Conservation (phyloP, 257 asterid species). For the Nicotiana knightiana region DNA sequence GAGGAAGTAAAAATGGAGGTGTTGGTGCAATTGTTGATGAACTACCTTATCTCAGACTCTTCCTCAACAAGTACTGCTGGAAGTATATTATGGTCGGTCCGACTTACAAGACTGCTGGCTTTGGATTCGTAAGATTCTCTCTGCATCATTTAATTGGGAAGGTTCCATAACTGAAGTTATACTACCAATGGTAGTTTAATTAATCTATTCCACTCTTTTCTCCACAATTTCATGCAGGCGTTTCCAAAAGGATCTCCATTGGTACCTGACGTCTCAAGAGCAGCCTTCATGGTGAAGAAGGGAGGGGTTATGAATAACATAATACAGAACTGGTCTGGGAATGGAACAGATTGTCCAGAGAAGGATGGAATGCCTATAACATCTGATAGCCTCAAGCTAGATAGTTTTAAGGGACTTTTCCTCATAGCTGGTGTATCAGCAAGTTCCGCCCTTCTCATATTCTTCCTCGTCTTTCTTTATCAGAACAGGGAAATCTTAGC, state of each 20-base stretch:
- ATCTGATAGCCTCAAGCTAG: conserved; percentile 21
- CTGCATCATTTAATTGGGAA: neutral
- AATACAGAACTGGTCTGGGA: conserved; percentile 19
- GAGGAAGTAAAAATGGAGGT: conserved; percentile 45
- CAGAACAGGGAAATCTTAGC: conserved; percentile 25
- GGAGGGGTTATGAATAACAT: conserved; percentile 25
- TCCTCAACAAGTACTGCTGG: conserved; percentile 33
- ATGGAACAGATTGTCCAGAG: conserved; percentile 11
- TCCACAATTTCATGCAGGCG: conserved; percentile 22
- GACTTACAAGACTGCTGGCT: conserved; percentile 34
- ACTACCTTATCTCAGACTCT: conserved; percentile 37
- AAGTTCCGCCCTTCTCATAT: conserved; percentile 30
- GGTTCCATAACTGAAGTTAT: neutral
- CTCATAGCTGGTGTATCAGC: conserved; percentile 33
- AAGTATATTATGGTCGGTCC: conserved; percentile 40
- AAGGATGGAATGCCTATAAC: neutral
- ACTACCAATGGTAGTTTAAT: no score
- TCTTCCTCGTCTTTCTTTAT: conserved; percentile 26
- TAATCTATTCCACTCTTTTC: neutral
- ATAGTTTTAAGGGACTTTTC: conserved; percentile 39
- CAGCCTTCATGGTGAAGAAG: conserved; percentile 36
- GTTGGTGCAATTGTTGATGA: conserved; percentile 50
- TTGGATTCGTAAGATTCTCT: conserved; percentile 42
- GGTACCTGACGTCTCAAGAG: conserved; percentile 41
- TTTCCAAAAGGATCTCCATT: conserved; percentile 47